phyloP scores from a whole-genome alignment of 345 rosid species.

The Populus simonii region DNA sequence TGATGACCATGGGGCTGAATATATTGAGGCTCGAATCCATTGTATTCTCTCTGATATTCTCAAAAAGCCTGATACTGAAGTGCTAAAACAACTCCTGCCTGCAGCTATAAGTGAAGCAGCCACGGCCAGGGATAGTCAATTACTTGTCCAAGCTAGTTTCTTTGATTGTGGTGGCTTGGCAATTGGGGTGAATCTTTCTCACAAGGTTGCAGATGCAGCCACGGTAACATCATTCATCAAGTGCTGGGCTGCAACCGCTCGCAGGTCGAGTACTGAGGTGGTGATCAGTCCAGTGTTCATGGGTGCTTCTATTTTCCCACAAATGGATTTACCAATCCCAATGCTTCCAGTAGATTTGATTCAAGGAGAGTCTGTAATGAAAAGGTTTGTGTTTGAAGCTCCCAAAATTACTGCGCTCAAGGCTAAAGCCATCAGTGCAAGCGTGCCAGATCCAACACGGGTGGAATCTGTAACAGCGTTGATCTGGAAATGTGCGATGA shows the following conservation, averaged over 20 bases:
- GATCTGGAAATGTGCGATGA: constrained; percentile 13
- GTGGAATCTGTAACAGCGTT: constrained; percentile 18
- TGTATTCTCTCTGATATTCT: constrained; percentile 29
- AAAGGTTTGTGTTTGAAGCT: constrained; percentile 17
- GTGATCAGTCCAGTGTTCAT: neutral
- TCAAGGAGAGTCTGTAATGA: neutral
- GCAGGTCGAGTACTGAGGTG: neutral
- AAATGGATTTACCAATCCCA: neutral
- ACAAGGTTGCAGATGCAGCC: constrained; percentile 24
- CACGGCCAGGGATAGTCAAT: constrained; percentile 5
- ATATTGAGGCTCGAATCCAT: constrained; percentile 28
- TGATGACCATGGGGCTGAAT: constrained; percentile 40
- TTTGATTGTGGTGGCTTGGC: constrained; percentile 31
- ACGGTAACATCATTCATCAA: constrained; percentile 15
- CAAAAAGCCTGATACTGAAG: constrained; percentile 13
- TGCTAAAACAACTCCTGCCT: constrained; percentile 26
- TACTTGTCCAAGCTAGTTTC: constrained; percentile 26
- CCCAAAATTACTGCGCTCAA: neutral
- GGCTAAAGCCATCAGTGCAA: neutral
- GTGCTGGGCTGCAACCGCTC: constrained; percentile 23
- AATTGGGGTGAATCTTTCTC: constrained; percentile 16
- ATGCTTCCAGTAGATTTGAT: neutral
- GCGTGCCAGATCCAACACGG: constrained; percentile 3
- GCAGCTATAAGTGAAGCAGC: neutral
- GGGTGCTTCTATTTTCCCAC: constrained; percentile 23